phyloP scores from a whole-genome alignment of 2,329 filamentous ascomycete species.

The Penicillium brevicompactum region DNA sequence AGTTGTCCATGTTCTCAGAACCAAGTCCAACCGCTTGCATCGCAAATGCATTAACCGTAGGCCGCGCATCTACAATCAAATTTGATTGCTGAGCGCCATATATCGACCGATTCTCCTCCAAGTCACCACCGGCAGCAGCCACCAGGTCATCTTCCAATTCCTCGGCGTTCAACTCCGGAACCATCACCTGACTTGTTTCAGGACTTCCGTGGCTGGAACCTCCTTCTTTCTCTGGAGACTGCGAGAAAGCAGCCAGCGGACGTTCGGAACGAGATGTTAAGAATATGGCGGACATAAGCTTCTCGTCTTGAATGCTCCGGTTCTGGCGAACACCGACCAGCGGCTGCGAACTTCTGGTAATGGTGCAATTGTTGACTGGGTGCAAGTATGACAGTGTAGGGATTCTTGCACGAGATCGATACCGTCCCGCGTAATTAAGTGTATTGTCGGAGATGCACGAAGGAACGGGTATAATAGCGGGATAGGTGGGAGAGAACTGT shows the following conservation, averaged over 20 bases:
- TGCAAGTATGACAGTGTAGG: constrained; percentile 93
- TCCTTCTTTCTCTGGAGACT: constrained; percentile 45
- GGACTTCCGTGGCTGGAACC: constrained; percentile 53
- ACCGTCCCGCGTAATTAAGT: constrained; percentile 86
- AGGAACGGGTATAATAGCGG: constrained; percentile 80
- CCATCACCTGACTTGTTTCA: constrained; percentile 38
- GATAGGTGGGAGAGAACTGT: constrained; percentile 88
- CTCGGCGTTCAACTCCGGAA: constrained; percentile 61
- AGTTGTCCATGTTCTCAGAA: constrained; percentile 97
- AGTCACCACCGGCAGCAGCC: constrained; percentile 55
- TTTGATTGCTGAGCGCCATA: constrained; percentile 94
- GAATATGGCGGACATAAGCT: constrained; percentile 89
- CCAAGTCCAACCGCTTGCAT: constrained; percentile 93
- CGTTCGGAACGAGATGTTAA: constrained; percentile 63
- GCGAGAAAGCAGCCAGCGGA: constrained; percentile 43
- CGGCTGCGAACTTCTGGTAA: constrained; percentile 92
- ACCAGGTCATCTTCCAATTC: constrained; percentile 70
- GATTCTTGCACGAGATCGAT: constrained; percentile 85
- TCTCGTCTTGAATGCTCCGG: constrained; percentile 93
- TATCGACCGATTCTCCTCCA: constrained; percentile 65
- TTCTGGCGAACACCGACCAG: constrained; percentile 83
- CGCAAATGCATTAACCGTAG: constrained; percentile 88
- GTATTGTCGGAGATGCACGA: constrained; percentile 94
- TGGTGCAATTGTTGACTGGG: constrained; percentile 93
- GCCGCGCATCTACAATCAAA: constrained; percentile 92